Evolutionary conservation across 441 rosid species (phyloP).

Genomic region (Gossypium gossypioides): DNA sequence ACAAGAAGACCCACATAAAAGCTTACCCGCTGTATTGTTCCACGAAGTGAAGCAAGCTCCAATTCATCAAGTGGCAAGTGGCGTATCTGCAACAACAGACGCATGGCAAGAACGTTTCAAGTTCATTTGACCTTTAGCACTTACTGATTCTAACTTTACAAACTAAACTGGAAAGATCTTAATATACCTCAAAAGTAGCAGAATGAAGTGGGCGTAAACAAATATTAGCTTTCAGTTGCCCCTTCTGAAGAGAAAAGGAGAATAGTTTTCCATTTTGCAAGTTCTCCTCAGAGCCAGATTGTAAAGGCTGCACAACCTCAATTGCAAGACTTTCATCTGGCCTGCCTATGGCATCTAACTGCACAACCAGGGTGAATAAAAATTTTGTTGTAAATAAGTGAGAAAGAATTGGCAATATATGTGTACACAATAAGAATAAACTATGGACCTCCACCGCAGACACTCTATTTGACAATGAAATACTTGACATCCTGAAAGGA

Average conservation of each 20-base stretch:
- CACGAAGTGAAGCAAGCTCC: constrained; percentile 94
- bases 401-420: constrained; percentile 7
- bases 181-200: constrained; percentile 80
- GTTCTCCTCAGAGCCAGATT: constrained; percentile 44
- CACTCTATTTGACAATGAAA: background rate
- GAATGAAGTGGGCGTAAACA: constrained; percentile 71
- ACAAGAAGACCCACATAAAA: constrained; percentile 5
- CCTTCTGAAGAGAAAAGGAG: constrained; percentile 82
- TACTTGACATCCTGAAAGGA: background rate
- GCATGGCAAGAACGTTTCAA: constrained; percentile 16
- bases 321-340: constrained; percentile 87
- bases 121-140: constrained; percentile 2
- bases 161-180: constrained; percentile 12
- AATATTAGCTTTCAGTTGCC: constrained; percentile 75
- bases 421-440: background rate
- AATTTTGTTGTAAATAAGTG: background rate
- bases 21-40: constrained; percentile 79
- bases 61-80: constrained; percentile 90
- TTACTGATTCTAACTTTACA: background rate
- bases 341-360: constrained; percentile 88
- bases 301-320: constrained; percentile 67
- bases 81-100: constrained; percentile 51
- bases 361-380: constrained; percentile 25
- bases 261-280: constrained; percentile 55
- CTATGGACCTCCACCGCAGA: constrained; percentile 3